A percentile compares a stretch with the other conserved stretches of the same genome.
Conservation (phyloP, 768 basidiomycete species). For the Steccherinum ochraceum region DNA sequence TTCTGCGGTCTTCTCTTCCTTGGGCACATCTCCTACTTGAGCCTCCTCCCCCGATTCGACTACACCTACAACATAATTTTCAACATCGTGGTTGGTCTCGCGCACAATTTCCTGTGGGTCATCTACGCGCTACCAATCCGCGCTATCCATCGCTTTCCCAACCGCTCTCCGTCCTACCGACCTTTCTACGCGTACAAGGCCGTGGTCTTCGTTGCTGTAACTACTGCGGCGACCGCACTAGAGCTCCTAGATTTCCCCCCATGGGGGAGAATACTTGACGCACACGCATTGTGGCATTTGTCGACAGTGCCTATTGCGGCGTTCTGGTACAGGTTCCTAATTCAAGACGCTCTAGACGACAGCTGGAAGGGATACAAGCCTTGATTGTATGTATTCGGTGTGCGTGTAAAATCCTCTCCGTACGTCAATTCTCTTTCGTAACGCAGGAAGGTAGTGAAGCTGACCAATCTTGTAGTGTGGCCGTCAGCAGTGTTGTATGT, state of each 20-base stretch:
- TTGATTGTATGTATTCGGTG: not conserved
- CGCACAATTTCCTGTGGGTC: slow-evolving; percentile 81
- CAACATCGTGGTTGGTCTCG: slow-evolving; percentile 69
- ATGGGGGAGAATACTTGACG: slow-evolving; percentile 68
- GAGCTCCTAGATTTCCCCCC: slow-evolving; percentile 94
- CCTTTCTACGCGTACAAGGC: slow-evolving; percentile 49
- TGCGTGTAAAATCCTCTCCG: no score
- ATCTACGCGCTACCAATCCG: slow-evolving; percentile 57
- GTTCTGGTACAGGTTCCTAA: slow-evolving; percentile 83
- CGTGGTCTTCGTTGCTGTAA: slow-evolving; percentile 57
- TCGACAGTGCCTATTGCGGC: slow-evolving; percentile 71
- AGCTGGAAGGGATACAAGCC: slow-evolving; percentile 51
- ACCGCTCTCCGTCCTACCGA: slow-evolving; percentile 48
- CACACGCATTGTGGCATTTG: slow-evolving; percentile 91
- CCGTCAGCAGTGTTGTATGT: not conserved
- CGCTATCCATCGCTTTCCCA: slow-evolving; percentile 48
- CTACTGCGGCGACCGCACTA: slow-evolving; percentile 67
- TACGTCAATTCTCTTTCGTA: not conserved
- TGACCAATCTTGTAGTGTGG: not conserved
- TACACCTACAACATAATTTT: slow-evolving; percentile 91
- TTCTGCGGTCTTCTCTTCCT: slow-evolving; percentile 52
- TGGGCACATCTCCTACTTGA: slow-evolving; percentile 75
- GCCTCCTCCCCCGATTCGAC: slow-evolving; percentile 72
- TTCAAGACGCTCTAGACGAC: slow-evolving; percentile 63
- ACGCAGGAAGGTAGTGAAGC: no score